A percentile compares a stretch with the other conserved stretches of the same genome.
phyloP scores from a whole-genome alignment of 345 rosid species.

The Ceriops decandra region DNA sequence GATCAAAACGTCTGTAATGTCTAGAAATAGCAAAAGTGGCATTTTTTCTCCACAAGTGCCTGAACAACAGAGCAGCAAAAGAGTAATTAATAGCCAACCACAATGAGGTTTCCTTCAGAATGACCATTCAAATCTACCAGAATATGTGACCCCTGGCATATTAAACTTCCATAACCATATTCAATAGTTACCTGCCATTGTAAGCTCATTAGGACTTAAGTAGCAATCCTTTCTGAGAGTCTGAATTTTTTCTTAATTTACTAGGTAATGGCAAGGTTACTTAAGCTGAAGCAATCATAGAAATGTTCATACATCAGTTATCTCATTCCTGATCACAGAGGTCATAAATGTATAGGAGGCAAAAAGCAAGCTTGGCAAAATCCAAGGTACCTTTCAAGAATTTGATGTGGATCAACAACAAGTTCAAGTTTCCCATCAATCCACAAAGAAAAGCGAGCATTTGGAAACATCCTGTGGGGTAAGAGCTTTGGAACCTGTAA shows the following conservation, averaged over 20 bases:
- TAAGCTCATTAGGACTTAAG: neutral
- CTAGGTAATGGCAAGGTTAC: no score
- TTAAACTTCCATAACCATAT: neutral
- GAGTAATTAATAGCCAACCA: neutral
- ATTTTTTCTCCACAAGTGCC: slow-evolving; percentile 98
- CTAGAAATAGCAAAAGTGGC: slow-evolving; percentile 93
- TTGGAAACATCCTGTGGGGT: slow-evolving; percentile 84
- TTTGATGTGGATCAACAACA: slow-evolving; percentile 88
- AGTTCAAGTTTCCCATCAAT: slow-evolving; percentile 98
- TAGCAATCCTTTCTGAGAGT: no score
- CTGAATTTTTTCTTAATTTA: no score
- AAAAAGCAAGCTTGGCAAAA: neutral
- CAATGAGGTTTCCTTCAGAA: no score
- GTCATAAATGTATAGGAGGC: neutral
- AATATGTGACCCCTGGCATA: neutral
- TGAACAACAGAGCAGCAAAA: slow-evolving; percentile 35
- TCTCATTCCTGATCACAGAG: neutral
- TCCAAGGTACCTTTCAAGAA: slow-evolving; percentile 74
- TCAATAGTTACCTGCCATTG: neutral
- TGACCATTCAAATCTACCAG: no score
- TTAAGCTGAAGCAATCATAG: neutral
- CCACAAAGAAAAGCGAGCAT: slow-evolving; percentile 91
- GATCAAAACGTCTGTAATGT: slow-evolving; percentile 90
- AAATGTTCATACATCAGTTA: neutral
- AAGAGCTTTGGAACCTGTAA: slow-evolving; percentile 76